These are phyloP conservation scores for Cutaneotrichosporon dermatis DNA, from an alignment of 1,284 basidiomycete species.

Conservation along the genomic window DNA sequence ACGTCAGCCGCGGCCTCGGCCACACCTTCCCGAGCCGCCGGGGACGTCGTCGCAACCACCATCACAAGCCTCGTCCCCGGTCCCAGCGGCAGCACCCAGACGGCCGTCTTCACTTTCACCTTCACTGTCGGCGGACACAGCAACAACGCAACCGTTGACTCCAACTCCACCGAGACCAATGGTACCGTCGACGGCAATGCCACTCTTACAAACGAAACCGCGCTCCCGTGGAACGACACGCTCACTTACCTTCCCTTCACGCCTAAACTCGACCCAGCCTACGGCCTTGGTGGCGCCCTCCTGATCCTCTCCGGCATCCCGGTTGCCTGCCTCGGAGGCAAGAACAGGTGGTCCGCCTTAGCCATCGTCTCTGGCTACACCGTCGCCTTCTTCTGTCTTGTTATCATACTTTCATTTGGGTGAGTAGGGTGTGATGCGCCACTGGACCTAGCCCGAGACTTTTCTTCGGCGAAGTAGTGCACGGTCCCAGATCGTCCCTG, in stretches of 20 bases:
- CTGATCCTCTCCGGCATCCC: slow-evolving; percentile 85
- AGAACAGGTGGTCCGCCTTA: slow-evolving; percentile 92
- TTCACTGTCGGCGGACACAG: slow-evolving; percentile 22
- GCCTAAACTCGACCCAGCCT: slow-evolving; percentile 78
- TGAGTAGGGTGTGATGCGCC: slow-evolving; percentile 18
- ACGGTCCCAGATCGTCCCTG: neutral
- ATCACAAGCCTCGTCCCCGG: slow-evolving; percentile 34
- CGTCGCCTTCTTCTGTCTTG: slow-evolving; percentile 74
- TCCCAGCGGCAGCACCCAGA: slow-evolving; percentile 16
- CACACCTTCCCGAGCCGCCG: slow-evolving; percentile 1
- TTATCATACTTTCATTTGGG: slow-evolving; percentile 86
- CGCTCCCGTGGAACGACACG: slow-evolving; percentile 38
- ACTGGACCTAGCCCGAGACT: no score
- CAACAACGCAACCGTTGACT: neutral
- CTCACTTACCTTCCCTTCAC: slow-evolving; percentile 49
- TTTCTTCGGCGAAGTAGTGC: no score
- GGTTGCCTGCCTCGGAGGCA: slow-evolving; percentile 84
- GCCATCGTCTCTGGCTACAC: slow-evolving; percentile 88
- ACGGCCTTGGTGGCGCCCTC: slow-evolving; percentile 80
- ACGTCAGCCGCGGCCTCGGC: slow-evolving; percentile 2
- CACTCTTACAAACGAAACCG: slow-evolving; percentile 23
- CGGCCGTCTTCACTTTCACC: slow-evolving; percentile 36
- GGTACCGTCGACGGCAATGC: slow-evolving; percentile 14
- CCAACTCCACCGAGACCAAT: no score
- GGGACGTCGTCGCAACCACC: slow-evolving; percentile 22